phyloP scores from a whole-genome alignment of 805 yeast species.

The Candida golubevii region DNA sequence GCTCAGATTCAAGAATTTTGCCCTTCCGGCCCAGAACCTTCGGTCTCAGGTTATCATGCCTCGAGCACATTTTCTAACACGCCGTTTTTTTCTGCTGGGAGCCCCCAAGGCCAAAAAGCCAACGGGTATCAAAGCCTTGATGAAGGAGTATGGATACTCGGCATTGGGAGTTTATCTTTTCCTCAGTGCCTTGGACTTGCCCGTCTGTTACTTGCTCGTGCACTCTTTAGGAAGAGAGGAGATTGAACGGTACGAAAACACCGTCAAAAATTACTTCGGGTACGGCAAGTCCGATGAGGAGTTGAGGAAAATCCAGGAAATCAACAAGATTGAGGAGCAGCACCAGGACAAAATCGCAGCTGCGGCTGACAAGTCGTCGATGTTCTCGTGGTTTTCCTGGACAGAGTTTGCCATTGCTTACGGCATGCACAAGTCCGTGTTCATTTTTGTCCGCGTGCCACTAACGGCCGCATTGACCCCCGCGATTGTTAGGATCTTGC shows the following conservation, averaged over 20 bases:
- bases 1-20: slow-evolving; percentile 5
- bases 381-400: slow-evolving; percentile 45
- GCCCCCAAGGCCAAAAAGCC: slow-evolving; percentile 22
- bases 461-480: slow-evolving; percentile 92
- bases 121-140: slow-evolving; percentile 55
- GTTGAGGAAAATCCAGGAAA: slow-evolving; percentile 32
- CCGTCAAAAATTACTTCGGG: slow-evolving; percentile 60
- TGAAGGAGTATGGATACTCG: slow-evolving; percentile 85
- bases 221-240: slow-evolving; percentile 85
- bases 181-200: slow-evolving; percentile 72
- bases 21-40: slow-evolving; percentile 6
- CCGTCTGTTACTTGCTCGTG: slow-evolving; percentile 75
- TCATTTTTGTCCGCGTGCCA: slow-evolving; percentile 76
- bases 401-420: slow-evolving; percentile 90
- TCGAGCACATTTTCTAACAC: slow-evolving; percentile 1
- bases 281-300: slow-evolving; percentile 47
- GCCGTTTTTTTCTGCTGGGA: slow-evolving; percentile 4
- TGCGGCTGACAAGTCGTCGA: slow-evolving; percentile 13
- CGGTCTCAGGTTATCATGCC: neutral
- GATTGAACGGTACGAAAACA: slow-evolving; percentile 62
- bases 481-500: slow-evolving; percentile 56
- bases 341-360: slow-evolving; percentile 21
- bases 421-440: slow-evolving; percentile 82
- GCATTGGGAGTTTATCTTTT: slow-evolving; percentile 83
- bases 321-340: slow-evolving; percentile 27